Evolutionary conservation across 2,329 filamentous ascomycete genomes (phyloP).

Genomic region (Trichoderma afroharzianum): DNA sequence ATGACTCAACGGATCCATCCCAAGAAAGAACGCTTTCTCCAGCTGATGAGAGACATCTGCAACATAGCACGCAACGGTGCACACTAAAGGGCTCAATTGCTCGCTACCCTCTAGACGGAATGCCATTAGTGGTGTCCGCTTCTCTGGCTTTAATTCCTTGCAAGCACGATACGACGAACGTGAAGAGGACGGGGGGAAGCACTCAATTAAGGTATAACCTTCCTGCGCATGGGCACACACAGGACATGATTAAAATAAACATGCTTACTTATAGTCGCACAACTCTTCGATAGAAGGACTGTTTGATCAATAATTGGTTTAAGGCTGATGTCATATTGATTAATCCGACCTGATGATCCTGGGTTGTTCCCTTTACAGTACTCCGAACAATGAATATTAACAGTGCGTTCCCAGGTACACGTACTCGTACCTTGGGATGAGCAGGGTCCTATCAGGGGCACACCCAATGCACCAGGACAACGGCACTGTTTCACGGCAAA

Average conservation of each 20-base stretch:
- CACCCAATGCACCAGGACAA: background rate
- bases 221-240: background rate
- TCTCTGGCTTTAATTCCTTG: background rate
- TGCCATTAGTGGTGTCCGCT: background rate
- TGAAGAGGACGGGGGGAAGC: background rate
- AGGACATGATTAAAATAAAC: background rate
- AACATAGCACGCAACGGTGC: too few relatives aligned
- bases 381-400: background rate
- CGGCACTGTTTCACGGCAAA: constrained; percentile 4
- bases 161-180: background rate
- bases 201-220: background rate
- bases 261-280: background rate
- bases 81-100: background rate
- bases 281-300: background rate
- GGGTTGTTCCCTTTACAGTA: background rate
- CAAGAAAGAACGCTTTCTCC: background rate
- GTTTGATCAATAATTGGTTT: background rate
- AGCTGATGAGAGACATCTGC: background rate
- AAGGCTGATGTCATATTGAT: background rate
- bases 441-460: background rate
- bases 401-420: background rate
- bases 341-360: background rate
- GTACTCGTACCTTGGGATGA: background rate
- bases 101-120: background rate
- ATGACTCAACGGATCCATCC: background rate